Base-by-base conservation (phyloP, 192 early-diverging fungal species). In the Coemansia sp. region DNA sequence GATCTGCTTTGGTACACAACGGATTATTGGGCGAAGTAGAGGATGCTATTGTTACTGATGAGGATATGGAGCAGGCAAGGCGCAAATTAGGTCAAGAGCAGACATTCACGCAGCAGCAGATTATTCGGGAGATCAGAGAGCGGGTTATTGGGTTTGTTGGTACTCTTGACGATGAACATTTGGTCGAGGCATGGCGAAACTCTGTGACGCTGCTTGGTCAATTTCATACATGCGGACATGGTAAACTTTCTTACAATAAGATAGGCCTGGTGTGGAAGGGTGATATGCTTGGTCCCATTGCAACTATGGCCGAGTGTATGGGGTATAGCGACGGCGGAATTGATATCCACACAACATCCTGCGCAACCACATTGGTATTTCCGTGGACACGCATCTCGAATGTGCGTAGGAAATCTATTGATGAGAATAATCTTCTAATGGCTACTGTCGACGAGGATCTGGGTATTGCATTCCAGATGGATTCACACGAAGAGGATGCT, bases 31-130 rank as follows among this genome's bases (percentile, higher is more conserved):
- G 78, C 18, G 60, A 56, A 30, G 68, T 81, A 2, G 78, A 81
- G 44, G 73, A 81, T 21, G 73, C 69, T 0, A 10, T 81, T 41
- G 49, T 81, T 4, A 81, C 78, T 9, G 66, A 74, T 0, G 58
- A 54, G 0, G 73, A 74, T 32, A 51, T 81, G 4, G 73, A 71
- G 8, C 61, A 44, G 5, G 69, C 73, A 27, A 60, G 23, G 32
- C 68, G 69, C 49, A 81, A 81, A 49, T 58, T 81, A 7, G 69
- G 67, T 24, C 65, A 74, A 25, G 64, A 67, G 21, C 49, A 68
- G 30, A 61, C 73, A 2, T 50, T 66, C 1, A 81, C 78, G 27
- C 73, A 75, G 60, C 78, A 81, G 53, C 78, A 75, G 58, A 71
- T 75, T 1, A 59, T 81, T 12, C 52, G 69, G 3, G 78, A 81